Evolutionary conservation across 1,284 basidiomycete species (phyloP).

Genomic region (Naganishia cerealis): DNA sequence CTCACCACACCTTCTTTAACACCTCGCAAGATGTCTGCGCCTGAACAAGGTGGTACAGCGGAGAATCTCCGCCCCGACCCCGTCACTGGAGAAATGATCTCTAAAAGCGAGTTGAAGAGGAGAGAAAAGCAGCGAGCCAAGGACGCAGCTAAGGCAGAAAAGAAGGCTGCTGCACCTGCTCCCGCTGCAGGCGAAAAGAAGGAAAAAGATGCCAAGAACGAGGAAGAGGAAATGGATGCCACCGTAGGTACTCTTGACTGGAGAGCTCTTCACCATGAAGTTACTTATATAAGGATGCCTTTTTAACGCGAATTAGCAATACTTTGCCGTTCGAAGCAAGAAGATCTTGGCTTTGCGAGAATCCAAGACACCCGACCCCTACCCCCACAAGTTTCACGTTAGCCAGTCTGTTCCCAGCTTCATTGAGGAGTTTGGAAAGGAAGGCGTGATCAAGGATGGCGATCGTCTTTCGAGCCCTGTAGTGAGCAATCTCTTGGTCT

Average conservation of each 20-base stretch:
- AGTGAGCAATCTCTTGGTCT: constrained; percentile 12
- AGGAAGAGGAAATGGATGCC: constrained; percentile 76
- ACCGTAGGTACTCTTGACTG: constrained; percentile 61
- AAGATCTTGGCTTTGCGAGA: constrained; percentile 83
- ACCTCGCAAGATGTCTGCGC: constrained; percentile 50
- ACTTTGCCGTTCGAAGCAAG: constrained; percentile 87
- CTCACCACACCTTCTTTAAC: neutral
- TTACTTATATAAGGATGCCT: constrained; percentile 9
- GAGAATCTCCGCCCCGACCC: constrained; percentile 63
- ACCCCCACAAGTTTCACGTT: constrained; percentile 99
- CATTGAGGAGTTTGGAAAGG: constrained; percentile 71
- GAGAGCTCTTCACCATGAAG: neutral
- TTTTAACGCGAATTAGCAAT: constrained; percentile 67
- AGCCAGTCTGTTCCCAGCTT: constrained; percentile 74
- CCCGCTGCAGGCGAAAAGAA: constrained; percentile 30
- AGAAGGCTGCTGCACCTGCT: constrained; percentile 43
- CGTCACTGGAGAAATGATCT: constrained; percentile 89
- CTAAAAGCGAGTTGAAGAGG: constrained; percentile 94
- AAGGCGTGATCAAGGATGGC: constrained; percentile 64
- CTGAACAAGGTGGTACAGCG: constrained; percentile 39
- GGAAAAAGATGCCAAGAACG: constrained; percentile 50
- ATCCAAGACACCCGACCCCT: constrained; percentile 84
- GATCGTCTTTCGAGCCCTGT: constrained; percentile 50
- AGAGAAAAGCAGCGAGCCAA: constrained; percentile 80
- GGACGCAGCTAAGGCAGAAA: constrained; percentile 77